A percentile compares a stretch with the other conserved stretches of the same genome.
Evolutionary conservation across 306 rosid species (phyloP).

Genomic region (Medicago ruthenica): DNA sequence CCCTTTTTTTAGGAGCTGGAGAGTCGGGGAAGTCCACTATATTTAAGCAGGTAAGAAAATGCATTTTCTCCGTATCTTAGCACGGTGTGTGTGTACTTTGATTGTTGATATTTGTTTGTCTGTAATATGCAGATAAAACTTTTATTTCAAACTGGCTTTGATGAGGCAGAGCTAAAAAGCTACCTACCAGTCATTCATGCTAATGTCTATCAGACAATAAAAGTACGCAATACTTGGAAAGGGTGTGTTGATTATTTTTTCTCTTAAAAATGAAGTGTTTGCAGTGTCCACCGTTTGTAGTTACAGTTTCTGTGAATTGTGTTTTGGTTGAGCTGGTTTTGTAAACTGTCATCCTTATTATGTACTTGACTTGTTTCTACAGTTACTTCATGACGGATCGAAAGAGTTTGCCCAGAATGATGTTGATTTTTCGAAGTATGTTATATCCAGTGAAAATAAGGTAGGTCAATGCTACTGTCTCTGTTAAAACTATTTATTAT

Average conservation of each 20-base stretch:
- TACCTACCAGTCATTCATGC: constrained; percentile 95
- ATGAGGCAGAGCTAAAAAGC: constrained; percentile 92
- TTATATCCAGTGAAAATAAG: constrained; percentile 76
- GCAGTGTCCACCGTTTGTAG: constrained; percentile 48
- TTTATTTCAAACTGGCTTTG: constrained; percentile 96
- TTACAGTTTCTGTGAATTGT: constrained; percentile 42
- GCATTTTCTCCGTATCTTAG: constrained; percentile 28
- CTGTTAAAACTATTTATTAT: neutral
- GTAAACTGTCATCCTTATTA: constrained; percentile 39
- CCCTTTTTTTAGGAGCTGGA: constrained; percentile 73
- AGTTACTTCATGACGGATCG: constrained; percentile 91
- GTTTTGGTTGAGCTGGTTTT: constrained; percentile 38
- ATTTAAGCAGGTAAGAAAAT: constrained; percentile 84
- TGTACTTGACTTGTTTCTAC: constrained; percentile 45
- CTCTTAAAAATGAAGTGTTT: constrained; percentile 63
- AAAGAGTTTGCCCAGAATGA: constrained; percentile 88
- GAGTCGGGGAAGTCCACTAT: constrained; percentile 97
- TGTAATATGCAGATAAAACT: constrained; percentile 79
- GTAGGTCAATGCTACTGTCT: constrained; percentile 46
- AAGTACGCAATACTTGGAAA: constrained; percentile 99
- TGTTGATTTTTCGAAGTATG: constrained; percentile 62
- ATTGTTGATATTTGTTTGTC: constrained; percentile 26
- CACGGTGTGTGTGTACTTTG: constrained; percentile 18
- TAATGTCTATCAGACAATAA: constrained; percentile 99
- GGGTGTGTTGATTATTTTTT: constrained; percentile 99